phyloP scores from a whole-genome alignment of 306 rosid genomes.

The Datisca glomerata region DNA sequence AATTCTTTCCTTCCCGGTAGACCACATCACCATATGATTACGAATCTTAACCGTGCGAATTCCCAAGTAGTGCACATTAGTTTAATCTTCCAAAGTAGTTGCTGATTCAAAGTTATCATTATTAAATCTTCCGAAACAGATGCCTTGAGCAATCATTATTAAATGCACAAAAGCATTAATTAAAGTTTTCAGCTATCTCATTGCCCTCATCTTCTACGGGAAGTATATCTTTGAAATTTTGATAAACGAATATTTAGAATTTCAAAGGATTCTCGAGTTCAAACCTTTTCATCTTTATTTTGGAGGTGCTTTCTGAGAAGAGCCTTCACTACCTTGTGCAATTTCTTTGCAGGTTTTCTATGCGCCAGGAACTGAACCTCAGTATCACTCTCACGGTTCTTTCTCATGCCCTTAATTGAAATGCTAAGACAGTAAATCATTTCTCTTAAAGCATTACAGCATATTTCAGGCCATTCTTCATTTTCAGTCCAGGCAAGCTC shows the following conservation, averaged over 20 bases:
- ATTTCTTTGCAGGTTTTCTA: conserved; percentile 34
- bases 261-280: conserved; percentile 10
- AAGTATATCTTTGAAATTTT: neutral
- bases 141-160: no score
- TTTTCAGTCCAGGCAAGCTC: conserved; percentile 30
- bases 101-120: no score
- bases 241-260: no score
- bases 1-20: no score
- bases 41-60: no score
- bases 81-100: no score
- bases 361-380: conserved; percentile 25
- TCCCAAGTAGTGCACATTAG: no score
- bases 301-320: conserved; percentile 16
- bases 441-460: conserved; percentile 35
- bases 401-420: conserved; percentile 32
- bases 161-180: no score
- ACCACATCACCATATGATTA: no score
- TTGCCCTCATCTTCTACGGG: neutral
- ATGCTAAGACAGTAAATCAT: conserved; percentile 30
- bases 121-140: no score
- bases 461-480: conserved; percentile 39
- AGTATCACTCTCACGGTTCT: conserved; percentile 9
- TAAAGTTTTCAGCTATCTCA: no score
- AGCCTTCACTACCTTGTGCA: conserved; percentile 41
- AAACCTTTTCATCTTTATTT: conserved; percentile 43